Evolutionary conservation across 192 early-diverging fungal species (phyloP).

Genomic region (Linnemannia zychae): DNA sequence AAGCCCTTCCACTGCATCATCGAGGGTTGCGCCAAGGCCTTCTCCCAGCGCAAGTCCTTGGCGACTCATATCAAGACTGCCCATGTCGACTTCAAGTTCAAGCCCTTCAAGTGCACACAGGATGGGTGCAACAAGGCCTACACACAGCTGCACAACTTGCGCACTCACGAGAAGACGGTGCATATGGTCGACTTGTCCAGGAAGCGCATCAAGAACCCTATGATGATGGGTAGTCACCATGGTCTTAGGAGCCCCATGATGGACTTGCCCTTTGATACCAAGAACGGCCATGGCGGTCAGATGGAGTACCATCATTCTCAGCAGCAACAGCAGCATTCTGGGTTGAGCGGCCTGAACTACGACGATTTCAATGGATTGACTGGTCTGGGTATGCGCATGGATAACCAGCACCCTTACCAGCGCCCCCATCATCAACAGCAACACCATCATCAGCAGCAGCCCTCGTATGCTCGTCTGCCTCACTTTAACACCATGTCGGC

Average conservation of each 20-base stretch:
- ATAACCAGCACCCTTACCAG: slow-evolving; percentile 20
- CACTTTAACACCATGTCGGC: slow-evolving; percentile 24
- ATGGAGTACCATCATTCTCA: slow-evolving; percentile 14
- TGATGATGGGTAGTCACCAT: background rate
- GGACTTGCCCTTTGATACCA: slow-evolving; percentile 7
- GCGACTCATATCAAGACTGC: slow-evolving; percentile 73
- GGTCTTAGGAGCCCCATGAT: too few species aligned
- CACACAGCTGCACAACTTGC: slow-evolving; percentile 83
- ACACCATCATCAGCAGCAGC: slow-evolving; percentile 17
- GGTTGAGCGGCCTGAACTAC: slow-evolving; percentile 34
- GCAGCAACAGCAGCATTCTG: slow-evolving; percentile 25
- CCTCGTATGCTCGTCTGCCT: slow-evolving; percentile 18
- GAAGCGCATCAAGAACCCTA: slow-evolving; percentile 47
- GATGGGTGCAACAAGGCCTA: slow-evolving; percentile 83
- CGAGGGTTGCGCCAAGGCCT: slow-evolving; percentile 51
- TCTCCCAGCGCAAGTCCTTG: slow-evolving; percentile 78
- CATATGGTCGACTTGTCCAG: slow-evolving; percentile 50
- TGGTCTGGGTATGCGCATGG: slow-evolving; percentile 21
- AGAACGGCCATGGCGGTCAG: slow-evolving; percentile 9
- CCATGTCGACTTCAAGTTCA: slow-evolving; percentile 56
- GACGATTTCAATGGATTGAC: slow-evolving; percentile 16
- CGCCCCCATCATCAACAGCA: slow-evolving; percentile 2
- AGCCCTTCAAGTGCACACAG: slow-evolving; percentile 71
- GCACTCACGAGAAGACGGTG: slow-evolving; percentile 80
- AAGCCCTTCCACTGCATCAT: slow-evolving; percentile 57